Conservation (phyloP, 345 rosid species). For the Syzygium grande region DNA sequence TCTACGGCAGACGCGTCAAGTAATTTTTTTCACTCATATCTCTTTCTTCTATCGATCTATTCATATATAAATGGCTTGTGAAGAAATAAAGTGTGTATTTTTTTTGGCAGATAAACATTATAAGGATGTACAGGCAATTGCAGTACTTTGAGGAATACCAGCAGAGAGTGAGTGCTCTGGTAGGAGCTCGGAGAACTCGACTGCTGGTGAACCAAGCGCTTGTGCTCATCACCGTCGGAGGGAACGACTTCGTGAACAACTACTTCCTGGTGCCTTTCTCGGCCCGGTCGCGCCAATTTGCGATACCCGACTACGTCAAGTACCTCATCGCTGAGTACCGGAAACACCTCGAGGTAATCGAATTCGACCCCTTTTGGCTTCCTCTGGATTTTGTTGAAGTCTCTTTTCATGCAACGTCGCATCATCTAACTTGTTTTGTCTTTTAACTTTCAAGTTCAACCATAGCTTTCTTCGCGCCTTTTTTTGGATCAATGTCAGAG, state of each 20-base stretch:
- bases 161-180: conserved; percentile 34
- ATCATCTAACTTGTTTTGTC: background rate
- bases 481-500: background rate
- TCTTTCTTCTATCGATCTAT: background rate
- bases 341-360: conserved; percentile 47
- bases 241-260: conserved; percentile 92
- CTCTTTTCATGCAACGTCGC: background rate
- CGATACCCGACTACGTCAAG: conserved; percentile 57
- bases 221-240: conserved; percentile 72
- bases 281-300: conserved; percentile 65
- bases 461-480: background rate
- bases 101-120: conserved; percentile 58
- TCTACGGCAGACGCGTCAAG: background rate
- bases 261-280: conserved; percentile 82
- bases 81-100: background rate
- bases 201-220: conserved; percentile 61
- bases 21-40: background rate
- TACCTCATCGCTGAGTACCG: conserved; percentile 73
- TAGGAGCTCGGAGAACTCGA: conserved; percentile 49
- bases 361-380: background rate
- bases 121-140: conserved; percentile 52
- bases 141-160: conserved; percentile 70
- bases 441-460: background rate
- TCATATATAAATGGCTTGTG: background rate
- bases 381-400: background rate